phyloP scores from a whole-genome alignment of 2,329 filamentous ascomycete species.

The Colletotrichum sp. region DNA sequence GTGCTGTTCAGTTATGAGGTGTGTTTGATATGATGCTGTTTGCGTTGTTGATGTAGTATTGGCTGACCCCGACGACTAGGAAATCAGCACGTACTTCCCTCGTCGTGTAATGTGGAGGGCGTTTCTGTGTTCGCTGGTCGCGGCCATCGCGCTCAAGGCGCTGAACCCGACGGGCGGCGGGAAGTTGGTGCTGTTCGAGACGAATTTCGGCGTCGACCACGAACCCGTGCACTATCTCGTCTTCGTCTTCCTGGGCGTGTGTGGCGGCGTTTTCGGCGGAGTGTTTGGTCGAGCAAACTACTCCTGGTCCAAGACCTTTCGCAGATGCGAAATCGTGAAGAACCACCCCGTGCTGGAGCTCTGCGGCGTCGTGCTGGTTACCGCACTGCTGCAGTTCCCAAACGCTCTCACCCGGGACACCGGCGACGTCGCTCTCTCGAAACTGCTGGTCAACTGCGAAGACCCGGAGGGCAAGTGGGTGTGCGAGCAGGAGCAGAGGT shows the following conservation, averaged over 20 bases:
- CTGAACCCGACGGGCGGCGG: conserved; percentile 66
- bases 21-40: conserved; percentile 9
- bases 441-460: conserved; percentile 60
- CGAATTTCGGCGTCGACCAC: conserved; percentile 62
- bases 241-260: conserved; percentile 60
- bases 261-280: conserved; percentile 63
- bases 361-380: conserved; percentile 56
- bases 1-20: conserved; percentile 63
- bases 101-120: conserved; percentile 60
- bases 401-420: conserved; percentile 59
- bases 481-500: conserved; percentile 50
- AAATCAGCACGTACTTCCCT: conserved; percentile 66
- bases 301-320: conserved; percentile 60
- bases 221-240: conserved; percentile 58
- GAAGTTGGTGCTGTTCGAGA: conserved; percentile 65
- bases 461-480: conserved; percentile 45
- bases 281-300: conserved; percentile 64
- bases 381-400: conserved; percentile 59
- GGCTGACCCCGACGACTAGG: conserved; percentile 25
- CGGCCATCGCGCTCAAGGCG: conserved; percentile 58
- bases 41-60: neutral
- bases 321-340: conserved; percentile 56
- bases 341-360: conserved; percentile 61
- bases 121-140: conserved; percentile 61
- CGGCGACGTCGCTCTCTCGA: conserved; percentile 61